Conservation (phyloP, 2,329 filamentous ascomycete species). For the Beauveria rudraprayagi region DNA sequence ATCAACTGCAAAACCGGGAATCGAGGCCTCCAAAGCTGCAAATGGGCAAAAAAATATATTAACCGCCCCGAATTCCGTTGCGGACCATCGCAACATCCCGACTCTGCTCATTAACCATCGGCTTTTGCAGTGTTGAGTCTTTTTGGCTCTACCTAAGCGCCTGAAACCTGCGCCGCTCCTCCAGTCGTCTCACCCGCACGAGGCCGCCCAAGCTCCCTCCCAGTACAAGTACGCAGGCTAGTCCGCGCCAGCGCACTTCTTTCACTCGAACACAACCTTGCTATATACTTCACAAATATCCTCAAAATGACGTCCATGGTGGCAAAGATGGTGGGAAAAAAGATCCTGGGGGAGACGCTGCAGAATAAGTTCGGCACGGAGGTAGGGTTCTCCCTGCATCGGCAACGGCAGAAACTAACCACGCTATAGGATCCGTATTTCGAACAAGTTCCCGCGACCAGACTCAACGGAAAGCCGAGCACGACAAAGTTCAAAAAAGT, state of each 20-base stretch:
- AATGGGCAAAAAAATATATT: background rate
- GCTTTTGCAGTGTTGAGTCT: background rate
- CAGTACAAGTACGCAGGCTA: background rate
- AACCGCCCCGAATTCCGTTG: background rate
- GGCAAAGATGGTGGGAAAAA: slow-evolving; percentile 48
- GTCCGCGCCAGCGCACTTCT: background rate
- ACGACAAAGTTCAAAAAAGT: slow-evolving; percentile 68
- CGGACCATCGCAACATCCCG: background rate
- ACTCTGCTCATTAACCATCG: background rate
- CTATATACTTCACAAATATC: slow-evolving; percentile 7
- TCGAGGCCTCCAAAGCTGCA: background rate
- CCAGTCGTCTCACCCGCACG: background rate
- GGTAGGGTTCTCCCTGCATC: slow-evolving; percentile 26
- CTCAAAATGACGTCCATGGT: slow-evolving; percentile 42
- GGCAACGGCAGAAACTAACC: background rate
- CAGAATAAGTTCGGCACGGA: slow-evolving; percentile 52
- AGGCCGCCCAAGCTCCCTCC: slow-evolving; percentile 2
- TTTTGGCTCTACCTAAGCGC: slow-evolving; percentile 1
- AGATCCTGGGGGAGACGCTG: slow-evolving; percentile 47
- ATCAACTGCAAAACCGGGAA: slow-evolving; percentile 3
- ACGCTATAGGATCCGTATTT: slow-evolving; percentile 74
- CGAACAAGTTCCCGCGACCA: slow-evolving; percentile 69
- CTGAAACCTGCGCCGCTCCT: slow-evolving; percentile 3
- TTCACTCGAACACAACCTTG: background rate
- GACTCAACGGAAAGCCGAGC: slow-evolving; percentile 53